Percentiles rank a stretch among this genome's conserved stretches.
These are phyloP conservation scores for Globisporangium irregulare DNA, from an alignment of 352 stramenopile genomes.

Conservation along the genomic window DNA sequence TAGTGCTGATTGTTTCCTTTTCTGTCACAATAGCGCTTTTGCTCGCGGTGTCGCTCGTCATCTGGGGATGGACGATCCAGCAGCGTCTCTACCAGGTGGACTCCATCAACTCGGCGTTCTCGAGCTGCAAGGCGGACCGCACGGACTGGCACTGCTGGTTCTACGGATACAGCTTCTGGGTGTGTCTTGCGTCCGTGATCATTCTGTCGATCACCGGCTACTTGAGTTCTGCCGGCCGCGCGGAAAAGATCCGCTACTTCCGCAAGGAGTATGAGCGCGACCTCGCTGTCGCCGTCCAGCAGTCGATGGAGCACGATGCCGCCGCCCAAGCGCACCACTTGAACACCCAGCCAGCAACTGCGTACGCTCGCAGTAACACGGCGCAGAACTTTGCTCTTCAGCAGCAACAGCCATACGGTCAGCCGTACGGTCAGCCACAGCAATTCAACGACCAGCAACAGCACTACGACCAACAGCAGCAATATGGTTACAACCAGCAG, in stretches of 20 bases:
- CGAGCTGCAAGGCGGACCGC: constrained; percentile 64
- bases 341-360: constrained; percentile 12
- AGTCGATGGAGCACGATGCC: constrained; percentile 58
- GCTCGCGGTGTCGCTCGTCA: constrained; percentile 68
- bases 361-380: constrained; percentile 45
- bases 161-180: constrained; percentile 86
- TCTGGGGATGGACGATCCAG: constrained; percentile 76
- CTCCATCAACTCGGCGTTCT: constrained; percentile 72
- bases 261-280: constrained; percentile 80
- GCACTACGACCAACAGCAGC: constrained; percentile 10
- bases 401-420: constrained; percentile 14
- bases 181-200: constrained; percentile 78
- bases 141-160: constrained; percentile 83
- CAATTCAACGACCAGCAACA: constrained; percentile 10
- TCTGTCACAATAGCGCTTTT: constrained; percentile 40
- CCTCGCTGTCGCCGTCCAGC: constrained; percentile 69
- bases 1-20: not conserved
- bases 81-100: constrained; percentile 80
- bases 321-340: constrained; percentile 23
- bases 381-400: constrained; percentile 29
- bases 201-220: constrained; percentile 76
- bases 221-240: constrained; percentile 70
- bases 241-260: constrained; percentile 85
- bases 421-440: constrained; percentile 11
- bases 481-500: constrained; percentile 22